Conservation (phyloP, 495 filamentous ascomycete genomes). For the Trichoderma reesei region DNA sequence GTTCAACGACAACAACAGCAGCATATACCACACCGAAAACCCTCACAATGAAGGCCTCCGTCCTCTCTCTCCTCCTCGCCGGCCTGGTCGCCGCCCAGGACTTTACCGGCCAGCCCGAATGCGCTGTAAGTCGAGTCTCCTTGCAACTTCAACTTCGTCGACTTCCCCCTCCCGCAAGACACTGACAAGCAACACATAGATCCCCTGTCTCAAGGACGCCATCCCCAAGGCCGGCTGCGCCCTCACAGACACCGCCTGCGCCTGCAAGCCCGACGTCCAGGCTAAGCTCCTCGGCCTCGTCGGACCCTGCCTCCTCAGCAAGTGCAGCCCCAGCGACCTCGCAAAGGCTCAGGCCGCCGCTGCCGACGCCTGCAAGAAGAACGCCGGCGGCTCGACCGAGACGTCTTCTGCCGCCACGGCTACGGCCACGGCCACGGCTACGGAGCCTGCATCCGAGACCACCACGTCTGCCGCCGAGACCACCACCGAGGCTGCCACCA, state of each 20-base stretch:
- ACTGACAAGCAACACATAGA: slow-evolving; percentile 13
- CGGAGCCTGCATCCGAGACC: slow-evolving; percentile 2
- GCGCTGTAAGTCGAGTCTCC: slow-evolving; percentile 22
- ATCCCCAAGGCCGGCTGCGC: slow-evolving; percentile 22
- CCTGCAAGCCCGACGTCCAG: slow-evolving; percentile 18
- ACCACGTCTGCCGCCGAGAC: slow-evolving; percentile 10
- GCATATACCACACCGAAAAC: not conserved
- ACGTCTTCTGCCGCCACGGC: not conserved
- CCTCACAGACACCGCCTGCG: slow-evolving; percentile 18
- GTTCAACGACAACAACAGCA: not conserved
- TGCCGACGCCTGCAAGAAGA: slow-evolving; percentile 15
- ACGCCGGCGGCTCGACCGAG: slow-evolving; percentile 11
- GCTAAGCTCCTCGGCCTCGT: slow-evolving; percentile 14
- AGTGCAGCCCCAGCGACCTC: slow-evolving; percentile 15
- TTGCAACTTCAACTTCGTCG: no score
- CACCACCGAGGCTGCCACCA: slow-evolving; percentile 13
- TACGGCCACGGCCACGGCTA: not conserved
- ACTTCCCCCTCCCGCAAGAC: not conserved
- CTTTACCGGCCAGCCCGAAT: slow-evolving; percentile 24
- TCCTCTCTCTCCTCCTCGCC: slow-evolving; percentile 17
- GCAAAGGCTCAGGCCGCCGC: slow-evolving; percentile 20
- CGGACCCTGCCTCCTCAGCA: slow-evolving; percentile 18
- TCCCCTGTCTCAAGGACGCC: slow-evolving; percentile 19
- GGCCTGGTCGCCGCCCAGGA: slow-evolving; percentile 21
- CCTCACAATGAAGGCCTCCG: slow-evolving; percentile 23